Conservation (phyloP, 2,329 filamentous ascomycete species). For the Hypoxylon sp. region DNA sequence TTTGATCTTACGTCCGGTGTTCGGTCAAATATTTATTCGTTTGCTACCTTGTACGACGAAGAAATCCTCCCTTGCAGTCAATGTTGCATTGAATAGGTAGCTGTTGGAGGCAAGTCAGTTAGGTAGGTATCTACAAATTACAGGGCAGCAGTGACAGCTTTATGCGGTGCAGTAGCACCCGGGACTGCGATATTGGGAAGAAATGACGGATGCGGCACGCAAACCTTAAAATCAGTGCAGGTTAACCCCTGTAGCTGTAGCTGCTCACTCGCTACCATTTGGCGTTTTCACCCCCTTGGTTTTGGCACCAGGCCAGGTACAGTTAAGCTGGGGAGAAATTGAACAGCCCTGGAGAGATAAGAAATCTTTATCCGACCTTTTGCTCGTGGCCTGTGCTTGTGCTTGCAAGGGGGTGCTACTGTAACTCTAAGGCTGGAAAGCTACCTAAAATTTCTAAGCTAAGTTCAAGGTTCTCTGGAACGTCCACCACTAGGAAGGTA, state of each 20-base stretch:
- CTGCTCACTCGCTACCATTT: too few relatives aligned
- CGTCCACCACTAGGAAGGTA: constrained; percentile 21
- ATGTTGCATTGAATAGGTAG: too few relatives aligned
- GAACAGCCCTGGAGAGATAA: too few relatives aligned
- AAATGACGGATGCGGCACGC: constrained; percentile 19
- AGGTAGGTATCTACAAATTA: constrained; percentile 9
- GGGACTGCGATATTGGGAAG: constrained; percentile 10
- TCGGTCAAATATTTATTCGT: constrained; percentile 13
- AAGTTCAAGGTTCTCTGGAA: constrained; percentile 13
- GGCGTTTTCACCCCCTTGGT: constrained; percentile 1
- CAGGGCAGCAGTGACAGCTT: constrained; percentile 11
- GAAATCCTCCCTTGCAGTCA: not conserved
- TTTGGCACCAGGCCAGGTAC: constrained; percentile 3
- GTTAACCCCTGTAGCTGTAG: not conserved
- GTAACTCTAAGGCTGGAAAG: too few relatives aligned
- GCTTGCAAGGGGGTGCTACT: too few relatives aligned
- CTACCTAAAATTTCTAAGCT: constrained; percentile 25
- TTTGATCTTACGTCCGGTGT: constrained; percentile 16
- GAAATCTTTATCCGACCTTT: constrained; percentile 29
- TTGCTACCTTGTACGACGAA: constrained; percentile 1
- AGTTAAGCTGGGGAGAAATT: not conserved
- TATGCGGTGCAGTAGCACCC: constrained; percentile 7
- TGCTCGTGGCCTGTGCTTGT: too few relatives aligned
- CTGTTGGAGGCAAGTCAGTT: too few relatives aligned
- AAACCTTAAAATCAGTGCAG: constrained; percentile 20